phyloP scores from a whole-genome alignment of 129 eudicot species.

The Scalesia atractyloides region DNA sequence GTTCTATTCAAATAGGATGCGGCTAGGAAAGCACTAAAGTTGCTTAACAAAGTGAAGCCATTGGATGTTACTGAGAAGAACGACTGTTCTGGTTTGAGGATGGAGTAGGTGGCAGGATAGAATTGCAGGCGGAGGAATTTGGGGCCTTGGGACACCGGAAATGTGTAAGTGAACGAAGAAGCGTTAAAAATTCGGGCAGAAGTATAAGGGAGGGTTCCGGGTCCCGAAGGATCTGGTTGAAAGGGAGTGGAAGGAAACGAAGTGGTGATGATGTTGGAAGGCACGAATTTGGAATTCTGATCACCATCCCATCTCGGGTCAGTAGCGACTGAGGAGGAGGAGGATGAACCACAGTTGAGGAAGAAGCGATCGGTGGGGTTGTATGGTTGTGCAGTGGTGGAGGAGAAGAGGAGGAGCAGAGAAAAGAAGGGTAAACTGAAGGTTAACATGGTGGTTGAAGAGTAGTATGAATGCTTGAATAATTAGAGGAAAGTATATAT shows the following conservation, averaged over 20 bases:
- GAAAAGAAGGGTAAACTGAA: slow-evolving; percentile 4
- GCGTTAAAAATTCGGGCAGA: slow-evolving; percentile 45
- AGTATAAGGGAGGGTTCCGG: slow-evolving; percentile 31
- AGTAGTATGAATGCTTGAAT: slow-evolving; percentile 5
- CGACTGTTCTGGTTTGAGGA: slow-evolving; percentile 7
- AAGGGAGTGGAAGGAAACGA: slow-evolving; percentile 15
- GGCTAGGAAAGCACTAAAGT: slow-evolving; percentile 45
- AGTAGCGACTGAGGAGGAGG: slow-evolving; percentile 4
- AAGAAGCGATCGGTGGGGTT: slow-evolving; percentile 28
- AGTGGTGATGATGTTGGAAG: slow-evolving; percentile 23
- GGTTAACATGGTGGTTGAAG: slow-evolving; percentile 9
- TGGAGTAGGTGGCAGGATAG: slow-evolving; percentile 43
- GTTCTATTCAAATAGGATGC: slow-evolving; percentile 9
- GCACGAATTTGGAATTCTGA: slow-evolving; percentile 17
- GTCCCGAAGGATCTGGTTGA: slow-evolving; percentile 13
- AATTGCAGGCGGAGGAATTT: slow-evolving; percentile 67
- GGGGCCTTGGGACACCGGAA: slow-evolving; percentile 43
- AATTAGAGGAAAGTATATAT: not conserved
- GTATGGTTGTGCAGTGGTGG: slow-evolving; percentile 23
- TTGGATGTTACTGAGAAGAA: slow-evolving; percentile 41
- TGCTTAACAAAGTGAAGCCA: slow-evolving; percentile 41
- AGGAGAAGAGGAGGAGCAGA: slow-evolving; percentile 4
- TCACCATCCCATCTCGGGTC: slow-evolving; percentile 40
- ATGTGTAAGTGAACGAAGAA: slow-evolving; percentile 48
- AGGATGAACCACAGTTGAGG: slow-evolving; percentile 39